phyloP scores from a whole-genome alignment of 345 rosid genomes.

The Aquilaria sinensis region DNA sequence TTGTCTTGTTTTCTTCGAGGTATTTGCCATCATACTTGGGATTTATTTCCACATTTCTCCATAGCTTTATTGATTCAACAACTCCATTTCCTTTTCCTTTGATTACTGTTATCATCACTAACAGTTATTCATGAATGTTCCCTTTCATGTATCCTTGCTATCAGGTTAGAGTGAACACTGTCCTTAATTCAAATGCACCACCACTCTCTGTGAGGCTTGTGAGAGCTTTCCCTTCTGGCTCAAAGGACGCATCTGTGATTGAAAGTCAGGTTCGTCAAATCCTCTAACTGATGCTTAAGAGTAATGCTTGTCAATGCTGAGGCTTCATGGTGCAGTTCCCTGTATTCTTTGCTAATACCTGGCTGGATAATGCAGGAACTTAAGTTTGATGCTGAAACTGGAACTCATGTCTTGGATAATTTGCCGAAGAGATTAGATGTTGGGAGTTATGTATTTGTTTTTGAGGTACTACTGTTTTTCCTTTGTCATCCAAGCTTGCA shows the following conservation, averaged over 20 bases:
- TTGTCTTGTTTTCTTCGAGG: too few species aligned
- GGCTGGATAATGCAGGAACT: slow-evolving; percentile 55
- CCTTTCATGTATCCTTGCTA: not conserved
- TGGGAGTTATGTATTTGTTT: slow-evolving; percentile 74
- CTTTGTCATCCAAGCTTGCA: slow-evolving; percentile 5
- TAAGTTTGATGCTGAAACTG: slow-evolving; percentile 49
- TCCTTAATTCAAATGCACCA: slow-evolving; percentile 80
- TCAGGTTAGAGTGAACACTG: slow-evolving; percentile 87
- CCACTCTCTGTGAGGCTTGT: slow-evolving; percentile 68
- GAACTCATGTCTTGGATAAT: slow-evolving; percentile 39
- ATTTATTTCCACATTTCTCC: too few species aligned
- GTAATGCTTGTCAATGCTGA: not conserved
- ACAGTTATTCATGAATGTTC: not conserved
- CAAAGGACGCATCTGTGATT: slow-evolving; percentile 48
- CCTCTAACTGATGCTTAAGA: not conserved
- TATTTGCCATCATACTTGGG: too few species aligned
- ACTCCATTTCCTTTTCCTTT: too few species aligned
- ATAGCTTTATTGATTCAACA: too few species aligned
- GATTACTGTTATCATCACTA: too few species aligned
- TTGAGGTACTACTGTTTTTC: slow-evolving; percentile 54
- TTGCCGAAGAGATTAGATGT: slow-evolving; percentile 62
- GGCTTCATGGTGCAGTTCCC: not conserved
- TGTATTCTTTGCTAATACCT: slow-evolving; percentile 4
- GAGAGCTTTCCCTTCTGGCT: slow-evolving; percentile 39
- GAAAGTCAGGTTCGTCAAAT: slow-evolving; percentile 56